Evolutionary conservation across 768 basidiomycete genomes (phyloP), one percentile per base, ranked within the genome.

Genomic region (Saitozyma podzolica): DNA sequence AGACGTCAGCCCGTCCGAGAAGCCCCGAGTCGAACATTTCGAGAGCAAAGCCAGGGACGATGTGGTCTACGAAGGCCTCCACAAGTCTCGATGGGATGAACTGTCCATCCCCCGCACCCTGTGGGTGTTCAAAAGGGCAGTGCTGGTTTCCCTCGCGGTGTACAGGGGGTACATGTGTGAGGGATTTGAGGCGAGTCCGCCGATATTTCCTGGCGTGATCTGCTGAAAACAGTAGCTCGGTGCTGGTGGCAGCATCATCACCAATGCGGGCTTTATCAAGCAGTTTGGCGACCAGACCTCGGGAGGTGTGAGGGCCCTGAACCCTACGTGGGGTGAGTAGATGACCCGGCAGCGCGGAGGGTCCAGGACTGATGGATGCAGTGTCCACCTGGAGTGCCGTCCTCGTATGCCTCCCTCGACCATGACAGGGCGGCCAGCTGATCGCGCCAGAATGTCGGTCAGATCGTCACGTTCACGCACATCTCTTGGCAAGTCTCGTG

Each of bases 261-360:
- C 52, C 52, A 53, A 53, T 29, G 16, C 14, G 8, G 52, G 52
- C 8, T 53, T 53, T 16, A 53, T 53, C 37, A 16, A 53, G 37
- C 52, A 53, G 39, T 53, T 53, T 39, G 52, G 52, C 52, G 8
- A 9, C 52, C 52, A 9, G 9, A 9, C 9, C 9, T 45, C 43
- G 16, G 16, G 16, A 9, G 43, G 43, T 45, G 16, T 16, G 14
- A 17, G 14, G 14, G 37, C 17, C 8, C 17, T 53, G 5, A 39
- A 53, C 19, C 17, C 52, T 5, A 53, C 52, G 8, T 53, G 52
- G 52, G 52, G n/a, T n/a, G n/a, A n/a, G n/a, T n/a, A n/a, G n/a
- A n/a, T n/a, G n/a, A n/a, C n/a, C n/a, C n/a, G n/a, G n/a, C n/a
- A n/a, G n/a, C n/a, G n/a, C n/a, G n/a, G n/a, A n/a, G n/a, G n/a